Conservation (phyloP, 2,329 filamentous ascomycete species). For the Cladosporium sp. region DNA sequence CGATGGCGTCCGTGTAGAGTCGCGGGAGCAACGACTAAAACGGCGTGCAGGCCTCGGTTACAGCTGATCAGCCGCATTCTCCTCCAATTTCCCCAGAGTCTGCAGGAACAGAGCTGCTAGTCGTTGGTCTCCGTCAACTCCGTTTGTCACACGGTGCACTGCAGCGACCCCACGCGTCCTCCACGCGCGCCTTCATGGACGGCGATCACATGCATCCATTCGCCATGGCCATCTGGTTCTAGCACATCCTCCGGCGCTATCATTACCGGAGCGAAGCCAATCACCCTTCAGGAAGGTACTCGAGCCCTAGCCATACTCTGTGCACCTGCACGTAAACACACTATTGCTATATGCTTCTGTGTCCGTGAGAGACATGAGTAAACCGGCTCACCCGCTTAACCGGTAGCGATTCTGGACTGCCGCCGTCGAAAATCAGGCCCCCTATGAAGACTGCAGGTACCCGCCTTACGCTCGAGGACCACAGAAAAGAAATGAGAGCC, state of each 20-base stretch:
- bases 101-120: not conserved
- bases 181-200: not conserved
- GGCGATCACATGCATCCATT: not conserved
- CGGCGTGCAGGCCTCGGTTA: not conserved
- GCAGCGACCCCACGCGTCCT: not conserved
- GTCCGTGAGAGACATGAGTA: not conserved
- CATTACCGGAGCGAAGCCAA: not conserved
- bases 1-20: not conserved
- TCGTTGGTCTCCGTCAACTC: not conserved
- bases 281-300: slow-evolving; percentile 4
- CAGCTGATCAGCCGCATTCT: not conserved
- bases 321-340: not conserved
- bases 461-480: not conserved
- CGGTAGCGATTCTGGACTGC: not conserved
- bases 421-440: not conserved
- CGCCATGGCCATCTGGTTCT: not conserved
- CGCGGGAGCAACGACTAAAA: too few relatives aligned
- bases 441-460: not conserved
- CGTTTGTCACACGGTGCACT: not conserved
- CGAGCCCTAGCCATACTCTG: not conserved
- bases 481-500: not conserved
- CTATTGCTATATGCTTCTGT: not conserved
- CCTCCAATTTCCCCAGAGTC: not conserved
- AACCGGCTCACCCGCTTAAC: not conserved
- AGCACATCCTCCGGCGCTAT: slow-evolving; percentile 2